Base-by-base conservation (phyloP, 108 stramenopile species). In the Skeletonema costatum region DNA sequence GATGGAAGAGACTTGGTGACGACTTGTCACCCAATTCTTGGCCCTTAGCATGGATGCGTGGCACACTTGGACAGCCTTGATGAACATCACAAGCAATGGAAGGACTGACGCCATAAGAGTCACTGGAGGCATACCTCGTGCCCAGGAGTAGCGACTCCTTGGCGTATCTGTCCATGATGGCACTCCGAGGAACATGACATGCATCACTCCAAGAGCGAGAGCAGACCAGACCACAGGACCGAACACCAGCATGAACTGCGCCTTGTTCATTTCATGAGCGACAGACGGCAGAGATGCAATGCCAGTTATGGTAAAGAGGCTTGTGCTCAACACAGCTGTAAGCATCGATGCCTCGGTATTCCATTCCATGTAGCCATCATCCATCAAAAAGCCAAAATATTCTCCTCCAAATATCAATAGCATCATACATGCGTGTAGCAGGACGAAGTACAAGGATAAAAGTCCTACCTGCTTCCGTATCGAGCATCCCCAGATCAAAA, bases 211-310 rank as follows among this genome's bases (percentile, higher is more conserved):
- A 14, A 76, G 41, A 4, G 70, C 41, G 12, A 78, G 39, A 3
- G 77, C 77, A 12, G 29, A 46, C 77, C 77, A 78, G 0, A 73
- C 77, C 21, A 78, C 64, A 3, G 77, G 64, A 19, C 77, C 77
- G 33, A 73, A 73, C 1, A 78, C 65, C 11, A 73, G 50, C 29
- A 3, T 17, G 3, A 35, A 74, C 25, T 78, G 77, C 3, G 64
- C 64, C 35, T 73, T 78, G 60, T 66, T 73, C 77, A 78, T 78
- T 6, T 72, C 71, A 16, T 66, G 13, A n/a, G 32, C 65, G 7
- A 78, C 77, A n/a, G 53, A 58, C 2, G 77, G 77, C 11, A 78
- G 35, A 12, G 44, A 51, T 38, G 72, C 71, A 35, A 78, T 73
- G n/a, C 77, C 77, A 46, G 39, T 59, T 5, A 78, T 58, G n/a